These are phyloP conservation scores for Tricholoma matsutake DNA, from an alignment of 768 basidiomycete genomes.

Conservation along the genomic window DNA sequence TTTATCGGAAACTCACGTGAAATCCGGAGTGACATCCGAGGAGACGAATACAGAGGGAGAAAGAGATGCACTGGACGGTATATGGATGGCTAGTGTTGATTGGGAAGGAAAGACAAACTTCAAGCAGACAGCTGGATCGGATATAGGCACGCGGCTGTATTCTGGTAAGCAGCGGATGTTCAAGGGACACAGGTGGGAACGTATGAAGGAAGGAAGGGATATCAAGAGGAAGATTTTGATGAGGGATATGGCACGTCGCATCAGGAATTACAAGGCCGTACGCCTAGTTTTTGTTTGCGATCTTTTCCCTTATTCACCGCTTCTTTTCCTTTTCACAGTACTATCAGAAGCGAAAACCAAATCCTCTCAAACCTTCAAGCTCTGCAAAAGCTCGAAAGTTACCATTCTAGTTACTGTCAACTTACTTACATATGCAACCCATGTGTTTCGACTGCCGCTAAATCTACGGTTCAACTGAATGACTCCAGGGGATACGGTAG, in stretches of 20 bases:
- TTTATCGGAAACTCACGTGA: not conserved
- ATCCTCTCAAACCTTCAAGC: constrained; percentile 55
- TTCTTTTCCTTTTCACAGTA: constrained; percentile 27
- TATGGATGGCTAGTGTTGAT: constrained; percentile 32
- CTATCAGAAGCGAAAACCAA: constrained; percentile 49
- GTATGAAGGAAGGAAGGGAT: constrained; percentile 44
- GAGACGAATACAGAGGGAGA: constrained; percentile 5
- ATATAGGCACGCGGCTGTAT: constrained; percentile 64
- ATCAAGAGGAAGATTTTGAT: constrained; percentile 53
- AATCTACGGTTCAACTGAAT: too few relatives aligned
- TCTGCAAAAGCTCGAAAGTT: constrained; percentile 51
- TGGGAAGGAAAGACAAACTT: constrained; percentile 47
- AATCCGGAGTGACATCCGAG: constrained; percentile 2
- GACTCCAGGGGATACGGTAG: too few relatives aligned
- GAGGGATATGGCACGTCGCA: constrained; percentile 67
- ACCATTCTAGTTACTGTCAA: constrained; percentile 44
- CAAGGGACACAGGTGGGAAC: constrained; percentile 91
- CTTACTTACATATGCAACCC: too few relatives aligned
- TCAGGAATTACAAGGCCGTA: constrained; percentile 64
- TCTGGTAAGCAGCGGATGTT: constrained; percentile 82
- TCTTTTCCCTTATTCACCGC: constrained; percentile 5
- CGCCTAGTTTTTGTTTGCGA: constrained; percentile 19
- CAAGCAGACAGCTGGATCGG: constrained; percentile 44
- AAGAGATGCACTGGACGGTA: constrained; percentile 9
- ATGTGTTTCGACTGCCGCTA: too few relatives aligned